phyloP scores from a whole-genome alignment of 2,329 filamentous ascomycete species.

The Neoscytalidium dimidiatum region DNA sequence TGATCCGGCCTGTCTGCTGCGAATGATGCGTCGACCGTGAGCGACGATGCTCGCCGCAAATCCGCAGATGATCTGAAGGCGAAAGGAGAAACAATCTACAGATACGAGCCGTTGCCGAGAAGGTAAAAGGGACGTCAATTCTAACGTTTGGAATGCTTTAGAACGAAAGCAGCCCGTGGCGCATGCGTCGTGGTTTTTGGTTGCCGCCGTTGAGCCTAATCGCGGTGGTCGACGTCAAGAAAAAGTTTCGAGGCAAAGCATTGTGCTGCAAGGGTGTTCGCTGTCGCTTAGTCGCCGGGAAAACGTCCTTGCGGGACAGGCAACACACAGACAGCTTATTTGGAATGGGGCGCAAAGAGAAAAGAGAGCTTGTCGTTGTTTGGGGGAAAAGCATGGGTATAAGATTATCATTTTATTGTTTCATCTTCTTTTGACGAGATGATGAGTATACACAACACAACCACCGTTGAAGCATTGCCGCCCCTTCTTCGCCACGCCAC shows the following conservation, averaged over 20 bases:
- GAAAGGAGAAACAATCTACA: conserved; percentile 17
- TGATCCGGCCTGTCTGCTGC: not conserved
- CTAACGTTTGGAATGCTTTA: not conserved
- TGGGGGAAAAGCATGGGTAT: not conserved
- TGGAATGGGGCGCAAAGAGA: not conserved
- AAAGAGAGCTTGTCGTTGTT: conserved; percentile 1
- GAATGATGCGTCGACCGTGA: not conserved
- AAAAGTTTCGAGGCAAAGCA: conserved; percentile 6
- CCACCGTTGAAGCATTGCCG: conserved; percentile 1
- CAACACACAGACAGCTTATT: not conserved
- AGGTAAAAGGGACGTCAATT: not conserved
- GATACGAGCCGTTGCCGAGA: conserved; percentile 10
- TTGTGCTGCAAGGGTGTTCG: conserved; percentile 2
- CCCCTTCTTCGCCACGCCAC: not conserved
- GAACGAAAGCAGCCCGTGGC: not conserved
- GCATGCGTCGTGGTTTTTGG: not conserved
- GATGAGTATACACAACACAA: not conserved
- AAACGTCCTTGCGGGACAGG: not conserved
- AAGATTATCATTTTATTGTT: conserved; percentile 3
- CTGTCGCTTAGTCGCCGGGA: not conserved
- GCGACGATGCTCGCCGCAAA: not conserved
- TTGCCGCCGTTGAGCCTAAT: conserved; percentile 12
- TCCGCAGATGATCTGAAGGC: conserved; percentile 1
- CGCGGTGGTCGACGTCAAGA: not conserved
- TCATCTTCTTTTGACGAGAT: conserved; percentile 8